These are phyloP conservation scores for Metarhizium rileyi DNA, from an alignment of 2,329 filamentous ascomycete genomes.

Conservation along the genomic window DNA sequence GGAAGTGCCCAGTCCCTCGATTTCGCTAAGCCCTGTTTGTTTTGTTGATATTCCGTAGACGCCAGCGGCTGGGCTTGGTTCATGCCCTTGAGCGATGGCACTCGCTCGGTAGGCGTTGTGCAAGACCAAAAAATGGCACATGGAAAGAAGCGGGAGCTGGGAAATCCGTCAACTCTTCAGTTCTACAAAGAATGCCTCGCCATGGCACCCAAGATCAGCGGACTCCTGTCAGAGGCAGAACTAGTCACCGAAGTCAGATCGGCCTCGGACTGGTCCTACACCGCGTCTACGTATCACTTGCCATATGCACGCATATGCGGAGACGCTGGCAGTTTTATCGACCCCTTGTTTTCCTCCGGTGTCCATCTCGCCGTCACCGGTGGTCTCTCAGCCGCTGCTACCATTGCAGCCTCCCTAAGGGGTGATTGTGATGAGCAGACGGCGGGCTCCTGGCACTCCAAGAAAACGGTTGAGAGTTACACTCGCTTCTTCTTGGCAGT, in stretches of 20 bases:
- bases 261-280: constrained; percentile 39
- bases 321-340: constrained; percentile 40
- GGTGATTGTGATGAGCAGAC: constrained; percentile 27
- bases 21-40: too few relatives aligned
- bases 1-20: too few relatives aligned
- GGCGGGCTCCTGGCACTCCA: constrained; percentile 31
- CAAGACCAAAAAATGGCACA: constrained; percentile 27
- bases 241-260: constrained; percentile 26
- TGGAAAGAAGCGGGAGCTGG: constrained; percentile 20
- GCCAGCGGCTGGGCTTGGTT: constrained; percentile 39
- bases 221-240: constrained; percentile 21
- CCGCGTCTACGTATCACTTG: constrained; percentile 30
- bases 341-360: constrained; percentile 38
- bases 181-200: constrained; percentile 27
- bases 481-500: constrained; percentile 32
- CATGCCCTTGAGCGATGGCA: constrained; percentile 40
- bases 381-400: constrained; percentile 34
- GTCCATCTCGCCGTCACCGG: constrained; percentile 33
- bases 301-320: constrained; percentile 30
- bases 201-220: constrained; percentile 19
- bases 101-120: constrained; percentile 32
- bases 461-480: constrained; percentile 35
- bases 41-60: too few relatives aligned
- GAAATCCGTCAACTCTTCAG: constrained; percentile 12
- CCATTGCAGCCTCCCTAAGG: constrained; percentile 28